Conservation (phyloP, 331 rosid genomes). For the Stylosanthes scabra region DNA sequence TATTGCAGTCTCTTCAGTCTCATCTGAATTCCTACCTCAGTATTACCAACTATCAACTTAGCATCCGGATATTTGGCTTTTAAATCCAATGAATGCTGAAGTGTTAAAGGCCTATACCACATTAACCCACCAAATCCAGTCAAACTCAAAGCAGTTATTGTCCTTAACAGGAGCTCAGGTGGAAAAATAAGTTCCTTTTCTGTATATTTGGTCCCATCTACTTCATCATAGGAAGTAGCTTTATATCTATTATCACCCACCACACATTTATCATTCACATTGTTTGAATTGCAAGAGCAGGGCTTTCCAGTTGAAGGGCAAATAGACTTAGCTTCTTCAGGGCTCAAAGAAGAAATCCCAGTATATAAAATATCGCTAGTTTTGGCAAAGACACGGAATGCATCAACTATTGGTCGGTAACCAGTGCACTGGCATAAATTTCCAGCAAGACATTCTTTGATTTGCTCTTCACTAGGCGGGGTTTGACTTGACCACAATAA, state of each 20-base stretch:
- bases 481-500: slow-evolving; percentile 80
- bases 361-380: slow-evolving; percentile 62
- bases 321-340: slow-evolving; percentile 56
- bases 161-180: slow-evolving; percentile 77
- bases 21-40: slow-evolving; percentile 97
- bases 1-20: slow-evolving; percentile 80
- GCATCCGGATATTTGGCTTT: slow-evolving; percentile 79
- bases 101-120: slow-evolving; percentile 86
- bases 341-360: slow-evolving; percentile 54
- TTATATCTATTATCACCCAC: slow-evolving; percentile 44
- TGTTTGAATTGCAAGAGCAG: slow-evolving; percentile 71
- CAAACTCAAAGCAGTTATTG: slow-evolving; percentile 57
- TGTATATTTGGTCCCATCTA: slow-evolving; percentile 78
- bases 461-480: slow-evolving; percentile 81
- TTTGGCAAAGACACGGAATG: slow-evolving; percentile 91
- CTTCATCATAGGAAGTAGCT: slow-evolving; percentile 69
- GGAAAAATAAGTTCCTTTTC: slow-evolving; percentile 95
- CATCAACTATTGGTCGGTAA: slow-evolving; percentile 93
- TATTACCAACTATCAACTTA: slow-evolving; percentile 86
- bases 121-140: slow-evolving; percentile 79
- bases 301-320: slow-evolving; percentile 98
- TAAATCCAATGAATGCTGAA: slow-evolving; percentile 69
- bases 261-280: slow-evolving; percentile 44
- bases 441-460: slow-evolving; percentile 95
- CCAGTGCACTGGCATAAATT: slow-evolving; percentile 98